Conservation (phyloP, 345 rosid species). For the Eucalyptus urophylla region DNA sequence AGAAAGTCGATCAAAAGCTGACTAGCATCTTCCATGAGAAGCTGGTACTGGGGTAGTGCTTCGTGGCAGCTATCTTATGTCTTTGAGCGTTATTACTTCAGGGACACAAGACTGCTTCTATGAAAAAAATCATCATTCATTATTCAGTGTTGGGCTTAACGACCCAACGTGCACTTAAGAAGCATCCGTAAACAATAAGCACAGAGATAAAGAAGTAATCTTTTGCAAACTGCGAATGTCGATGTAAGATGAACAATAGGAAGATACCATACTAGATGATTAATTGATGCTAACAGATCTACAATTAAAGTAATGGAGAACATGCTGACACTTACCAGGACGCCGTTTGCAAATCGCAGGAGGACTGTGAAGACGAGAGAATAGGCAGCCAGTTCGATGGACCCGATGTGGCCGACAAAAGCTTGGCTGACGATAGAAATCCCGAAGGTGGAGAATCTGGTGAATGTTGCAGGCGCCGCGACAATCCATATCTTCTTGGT, state of each 20-base stretch:
- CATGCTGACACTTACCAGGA: slow-evolving; percentile 23
- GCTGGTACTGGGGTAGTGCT: neutral
- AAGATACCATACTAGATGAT: neutral
- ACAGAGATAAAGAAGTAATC: neutral
- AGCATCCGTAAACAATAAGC: neutral
- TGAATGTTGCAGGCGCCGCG: slow-evolving; percentile 72
- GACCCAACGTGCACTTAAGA: neutral
- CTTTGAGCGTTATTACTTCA: neutral
- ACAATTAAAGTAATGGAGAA: neutral
- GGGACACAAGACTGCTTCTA: neutral
- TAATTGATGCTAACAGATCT: neutral
- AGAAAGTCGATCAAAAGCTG: neutral
- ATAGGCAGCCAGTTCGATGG: slow-evolving; percentile 57
- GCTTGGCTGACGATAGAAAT: slow-evolving; percentile 43
- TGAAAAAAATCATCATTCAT: neutral
- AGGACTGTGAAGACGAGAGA: slow-evolving; percentile 54
- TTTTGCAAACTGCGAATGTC: neutral
- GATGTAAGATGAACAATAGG: neutral
- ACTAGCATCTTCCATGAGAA: neutral
- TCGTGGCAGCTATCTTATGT: neutral
- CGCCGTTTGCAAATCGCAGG: slow-evolving; percentile 50
- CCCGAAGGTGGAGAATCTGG: slow-evolving; percentile 55
- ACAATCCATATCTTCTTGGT: slow-evolving; percentile 58
- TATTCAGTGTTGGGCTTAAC: neutral
- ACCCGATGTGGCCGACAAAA: slow-evolving; percentile 61